A percentile compares a stretch with the other conserved stretches of the same genome.
Conservation (phyloP, 164 flowering plant species). For the Liriodendron chinense region DNA sequence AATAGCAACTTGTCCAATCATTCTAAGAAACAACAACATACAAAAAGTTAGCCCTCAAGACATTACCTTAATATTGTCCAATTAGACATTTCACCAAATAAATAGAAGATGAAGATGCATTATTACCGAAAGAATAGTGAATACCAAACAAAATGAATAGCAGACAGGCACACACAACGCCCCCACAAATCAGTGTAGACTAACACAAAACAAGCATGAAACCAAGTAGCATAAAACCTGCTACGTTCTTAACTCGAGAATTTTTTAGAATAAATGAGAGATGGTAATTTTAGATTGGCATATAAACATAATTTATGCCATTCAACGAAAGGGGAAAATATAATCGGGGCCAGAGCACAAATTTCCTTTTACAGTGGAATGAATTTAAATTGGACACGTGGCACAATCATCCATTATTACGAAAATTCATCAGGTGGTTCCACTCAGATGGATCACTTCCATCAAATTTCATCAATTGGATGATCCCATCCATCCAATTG, state of each 20-base stretch:
- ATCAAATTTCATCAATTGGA: not conserved
- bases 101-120: too few species aligned
- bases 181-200: not conserved
- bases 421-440: not conserved
- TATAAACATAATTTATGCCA: too few species aligned
- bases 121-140: not conserved
- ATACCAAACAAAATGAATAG: not conserved
- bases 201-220: not conserved
- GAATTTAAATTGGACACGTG: not conserved
- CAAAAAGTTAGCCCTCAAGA: constrained; percentile 6
- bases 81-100: not conserved
- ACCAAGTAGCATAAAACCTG: not conserved
- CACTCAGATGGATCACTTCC: not conserved
- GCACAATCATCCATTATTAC: not conserved
- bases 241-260: not conserved
- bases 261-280: not conserved
- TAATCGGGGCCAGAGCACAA: not conserved
- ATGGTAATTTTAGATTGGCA: not conserved
- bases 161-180: too few species aligned
- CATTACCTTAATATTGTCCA: not conserved
- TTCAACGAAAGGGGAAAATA: not conserved
- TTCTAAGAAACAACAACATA: constrained; percentile 28
- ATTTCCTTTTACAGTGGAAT: not conserved
- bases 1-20: constrained; percentile 68
- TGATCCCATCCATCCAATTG: too few species aligned